A percentile compares a stretch with the other conserved stretches of the same genome.
These are phyloP conservation scores for Pseudogymnoascus sp. DNA, from an alignment of 2,329 filamentous ascomycete genomes.

Conservation along the genomic window DNA sequence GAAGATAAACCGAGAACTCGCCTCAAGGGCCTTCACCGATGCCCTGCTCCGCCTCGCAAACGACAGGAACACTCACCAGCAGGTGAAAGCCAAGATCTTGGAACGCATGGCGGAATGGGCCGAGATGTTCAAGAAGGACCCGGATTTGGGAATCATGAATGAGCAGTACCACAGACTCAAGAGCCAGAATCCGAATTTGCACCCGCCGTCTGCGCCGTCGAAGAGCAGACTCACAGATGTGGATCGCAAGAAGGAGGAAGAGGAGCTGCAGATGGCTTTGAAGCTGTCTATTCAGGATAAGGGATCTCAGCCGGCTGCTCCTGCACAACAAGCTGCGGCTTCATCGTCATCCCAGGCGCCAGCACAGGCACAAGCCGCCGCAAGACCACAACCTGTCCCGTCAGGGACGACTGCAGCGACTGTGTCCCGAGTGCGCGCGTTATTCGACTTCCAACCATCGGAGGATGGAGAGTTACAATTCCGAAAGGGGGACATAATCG, in stretches of 20 bases:
- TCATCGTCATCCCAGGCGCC: conserved; percentile 32
- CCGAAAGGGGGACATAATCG: conserved; percentile 93
- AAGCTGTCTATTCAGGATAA: conserved; percentile 90
- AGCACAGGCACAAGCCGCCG: conserved; percentile 30
- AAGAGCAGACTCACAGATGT: conserved; percentile 86
- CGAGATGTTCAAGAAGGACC: conserved; percentile 83
- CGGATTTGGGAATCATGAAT: conserved; percentile 95
- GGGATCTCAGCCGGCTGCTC: conserved; percentile 46
- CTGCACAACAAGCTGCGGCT: conserved; percentile 26
- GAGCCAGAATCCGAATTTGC: conserved; percentile 74
- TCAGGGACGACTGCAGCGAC: conserved; percentile 92
- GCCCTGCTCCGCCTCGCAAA: conserved; percentile 81
- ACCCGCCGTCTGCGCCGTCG: conserved; percentile 83
- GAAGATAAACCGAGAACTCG: conserved; percentile 61
- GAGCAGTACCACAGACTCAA: conserved; percentile 87
- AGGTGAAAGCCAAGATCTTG: conserved; percentile 94
- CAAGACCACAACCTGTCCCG: conserved; percentile 48
- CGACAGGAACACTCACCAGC: conserved; percentile 90
- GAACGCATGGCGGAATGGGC: conserved; percentile 96
- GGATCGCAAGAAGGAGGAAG: conserved; percentile 91
- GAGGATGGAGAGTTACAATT: conserved; percentile 94
- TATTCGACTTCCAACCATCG: conserved; percentile 91
- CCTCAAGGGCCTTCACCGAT: conserved; percentile 74
- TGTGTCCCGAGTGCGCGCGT: conserved; percentile 83
- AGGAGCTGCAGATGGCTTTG: conserved; percentile 92